Evolutionary conservation across 768 basidiomycete genomes (phyloP).

Genomic region (Mycena belliarum): DNA sequence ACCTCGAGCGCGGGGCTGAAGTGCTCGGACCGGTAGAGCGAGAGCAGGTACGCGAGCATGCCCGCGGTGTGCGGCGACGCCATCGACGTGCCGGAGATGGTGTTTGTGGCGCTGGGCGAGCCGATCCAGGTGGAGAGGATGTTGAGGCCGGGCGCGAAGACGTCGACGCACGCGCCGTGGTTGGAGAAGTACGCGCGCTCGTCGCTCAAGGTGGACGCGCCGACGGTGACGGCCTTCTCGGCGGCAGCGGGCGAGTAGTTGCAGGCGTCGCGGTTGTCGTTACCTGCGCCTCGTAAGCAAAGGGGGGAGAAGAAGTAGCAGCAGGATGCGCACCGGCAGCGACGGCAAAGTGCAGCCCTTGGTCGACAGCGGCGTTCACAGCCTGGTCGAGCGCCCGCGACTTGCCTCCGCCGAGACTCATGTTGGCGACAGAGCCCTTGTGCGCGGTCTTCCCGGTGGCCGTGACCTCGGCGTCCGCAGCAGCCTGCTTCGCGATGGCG

Average conservation of each 20-base stretch:
- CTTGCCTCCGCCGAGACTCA: conserved; percentile 97
- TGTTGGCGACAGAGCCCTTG: conserved; percentile 96
- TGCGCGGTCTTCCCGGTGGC: conserved; percentile 78
- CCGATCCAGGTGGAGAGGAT: conserved; percentile 88
- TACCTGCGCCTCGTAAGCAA: conserved; percentile 42
- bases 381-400: conserved; percentile 79
- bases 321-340: conserved; percentile 73
- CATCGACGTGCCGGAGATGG: conserved; percentile 92
- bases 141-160: conserved; percentile 91
- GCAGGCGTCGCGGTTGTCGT: conserved; percentile 89
- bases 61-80: conserved; percentile 93
- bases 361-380: conserved; percentile 81
- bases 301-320: neutral
- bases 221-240: conserved; percentile 90
- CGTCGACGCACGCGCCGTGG: conserved; percentile 85
- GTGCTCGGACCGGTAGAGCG: conserved; percentile 70
- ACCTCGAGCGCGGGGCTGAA: conserved; percentile 56
- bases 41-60: conserved; percentile 88
- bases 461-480: conserved; percentile 64
- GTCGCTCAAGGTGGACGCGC: conserved; percentile 81
- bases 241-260: conserved; percentile 90
- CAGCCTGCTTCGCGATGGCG: conserved; percentile 55
- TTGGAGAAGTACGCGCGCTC: conserved; percentile 93
- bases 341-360: conserved; percentile 94
- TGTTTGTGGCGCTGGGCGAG: conserved; percentile 58